These are phyloP conservation scores for Leccinum variicolor DNA, from an alignment of 768 basidiomycete genomes.

Conservation along the genomic window DNA sequence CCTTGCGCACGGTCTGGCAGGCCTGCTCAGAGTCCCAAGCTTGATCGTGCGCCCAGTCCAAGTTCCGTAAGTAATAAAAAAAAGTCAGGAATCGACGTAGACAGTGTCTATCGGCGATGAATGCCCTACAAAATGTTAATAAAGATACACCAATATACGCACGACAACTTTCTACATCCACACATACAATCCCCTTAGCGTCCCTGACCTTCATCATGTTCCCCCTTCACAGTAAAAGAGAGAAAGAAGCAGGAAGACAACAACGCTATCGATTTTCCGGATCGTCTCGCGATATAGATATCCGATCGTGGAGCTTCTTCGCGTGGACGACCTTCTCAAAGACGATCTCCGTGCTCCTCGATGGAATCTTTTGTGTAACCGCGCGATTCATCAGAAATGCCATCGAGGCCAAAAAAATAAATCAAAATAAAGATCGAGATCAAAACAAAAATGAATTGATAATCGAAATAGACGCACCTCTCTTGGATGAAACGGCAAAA, in stretches of 20 bases:
- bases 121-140: neutral
- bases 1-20: too few species aligned
- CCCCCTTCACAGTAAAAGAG: neutral
- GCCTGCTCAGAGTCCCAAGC: too few species aligned
- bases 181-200: too few species aligned
- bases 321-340: constrained; percentile 15
- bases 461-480: constrained; percentile 4
- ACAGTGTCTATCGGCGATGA: neutral
- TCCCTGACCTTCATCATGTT: neutral
- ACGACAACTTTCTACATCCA: neutral
- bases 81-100: neutral
- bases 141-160: neutral
- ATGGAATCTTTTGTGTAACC: constrained; percentile 2
- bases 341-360: constrained; percentile 18
- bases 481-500: constrained; percentile 9
- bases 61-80: neutral
- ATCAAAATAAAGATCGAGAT: neutral
- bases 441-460: neutral
- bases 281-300: constrained; percentile 1
- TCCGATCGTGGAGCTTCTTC: constrained; percentile 14
- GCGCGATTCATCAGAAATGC: neutral
- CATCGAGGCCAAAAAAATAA: neutral
- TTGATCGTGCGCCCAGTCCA: neutral
- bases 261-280: neutral
- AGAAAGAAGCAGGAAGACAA: neutral